These are phyloP conservation scores for Dryas octopetala DNA, from an alignment of 306 rosid genomes.

Conservation along the genomic window DNA sequence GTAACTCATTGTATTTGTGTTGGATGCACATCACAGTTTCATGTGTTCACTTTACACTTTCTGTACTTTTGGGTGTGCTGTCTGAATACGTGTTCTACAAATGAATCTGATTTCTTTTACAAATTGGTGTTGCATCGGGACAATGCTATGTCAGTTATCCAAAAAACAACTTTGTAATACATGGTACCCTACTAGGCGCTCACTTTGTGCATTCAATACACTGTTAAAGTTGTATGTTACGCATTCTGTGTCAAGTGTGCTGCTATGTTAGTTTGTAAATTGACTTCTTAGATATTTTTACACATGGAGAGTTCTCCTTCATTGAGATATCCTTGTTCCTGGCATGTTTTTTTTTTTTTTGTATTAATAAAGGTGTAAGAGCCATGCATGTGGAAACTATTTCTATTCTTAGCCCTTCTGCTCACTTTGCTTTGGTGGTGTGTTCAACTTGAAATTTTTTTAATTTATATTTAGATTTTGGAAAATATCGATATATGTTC, in stretches of 20 bases:
- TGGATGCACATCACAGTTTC: neutral
- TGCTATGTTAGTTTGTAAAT: neutral
- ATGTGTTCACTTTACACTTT: slow-evolving; percentile 4
- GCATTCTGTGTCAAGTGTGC: neutral
- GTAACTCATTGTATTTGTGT: neutral
- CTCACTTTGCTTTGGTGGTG: neutral
- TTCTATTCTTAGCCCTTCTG: neutral
- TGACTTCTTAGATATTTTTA: neutral
- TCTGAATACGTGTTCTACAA: neutral
- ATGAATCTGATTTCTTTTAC: neutral
- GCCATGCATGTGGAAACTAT: neutral
- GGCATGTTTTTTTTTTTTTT: no score
- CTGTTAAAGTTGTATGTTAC: neutral
- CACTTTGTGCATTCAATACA: neutral
- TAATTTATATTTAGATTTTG: neutral
- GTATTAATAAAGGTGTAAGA: neutral
- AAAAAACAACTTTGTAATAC: neutral
- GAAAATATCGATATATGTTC: neutral
- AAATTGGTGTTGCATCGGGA: neutral
- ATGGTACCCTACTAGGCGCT: neutral
- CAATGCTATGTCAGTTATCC: neutral
- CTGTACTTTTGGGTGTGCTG: neutral
- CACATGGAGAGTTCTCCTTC: neutral
- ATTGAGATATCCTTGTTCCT: neutral
- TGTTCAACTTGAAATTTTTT: neutral